Percentiles rank a stretch among this genome's conserved stretches.
These are phyloP conservation scores for Phytophthora pisi DNA, from an alignment of 352 stramenopile genomes.

Conservation along the genomic window DNA sequence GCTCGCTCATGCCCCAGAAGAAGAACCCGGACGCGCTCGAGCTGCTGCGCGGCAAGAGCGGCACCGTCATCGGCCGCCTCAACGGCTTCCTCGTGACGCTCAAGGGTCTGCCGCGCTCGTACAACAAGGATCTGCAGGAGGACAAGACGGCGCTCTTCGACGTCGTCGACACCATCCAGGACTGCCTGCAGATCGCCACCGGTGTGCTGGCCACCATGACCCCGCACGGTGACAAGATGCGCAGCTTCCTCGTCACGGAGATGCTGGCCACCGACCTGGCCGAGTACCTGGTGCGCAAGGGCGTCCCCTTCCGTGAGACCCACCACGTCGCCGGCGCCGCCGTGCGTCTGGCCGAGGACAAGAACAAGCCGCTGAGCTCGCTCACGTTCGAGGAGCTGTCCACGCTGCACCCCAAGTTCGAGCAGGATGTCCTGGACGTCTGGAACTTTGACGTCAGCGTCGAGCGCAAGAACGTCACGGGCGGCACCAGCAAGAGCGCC, in stretches of 20 bases:
- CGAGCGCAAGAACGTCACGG: constrained; percentile 91
- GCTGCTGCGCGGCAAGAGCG: constrained; percentile 97
- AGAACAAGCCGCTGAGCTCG: constrained; percentile 80
- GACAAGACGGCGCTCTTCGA: constrained; percentile 99
- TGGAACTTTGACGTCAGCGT: constrained; percentile 93
- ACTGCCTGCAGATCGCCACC: constrained; percentile 97
- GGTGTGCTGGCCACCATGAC: constrained; percentile 97
- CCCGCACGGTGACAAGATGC: constrained; percentile 94
- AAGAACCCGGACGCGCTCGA: constrained; percentile 99
- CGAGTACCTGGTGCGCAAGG: constrained; percentile 99
- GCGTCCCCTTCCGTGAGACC: constrained; percentile 99
- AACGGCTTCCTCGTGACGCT: constrained; percentile 97
- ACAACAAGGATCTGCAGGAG: constrained; percentile 99
- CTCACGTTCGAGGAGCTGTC: constrained; percentile 92
- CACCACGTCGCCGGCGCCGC: constrained; percentile 97
- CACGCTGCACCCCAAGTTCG: constrained; percentile 90
- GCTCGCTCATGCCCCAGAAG: constrained; percentile 99
- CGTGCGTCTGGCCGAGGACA: constrained; percentile 92
- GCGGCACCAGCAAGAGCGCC: constrained; percentile 80
- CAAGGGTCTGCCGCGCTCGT: constrained; percentile 96
- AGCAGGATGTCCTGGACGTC: constrained; percentile 87
- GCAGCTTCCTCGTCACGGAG: constrained; percentile 96
- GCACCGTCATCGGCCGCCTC: constrained; percentile 94
- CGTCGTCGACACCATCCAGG: constrained; percentile 96
- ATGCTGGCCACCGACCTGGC: constrained; percentile 99